Base-by-base conservation (phyloP, 352 stramenopile genomes). In the Pythium apleroticum region DNA sequence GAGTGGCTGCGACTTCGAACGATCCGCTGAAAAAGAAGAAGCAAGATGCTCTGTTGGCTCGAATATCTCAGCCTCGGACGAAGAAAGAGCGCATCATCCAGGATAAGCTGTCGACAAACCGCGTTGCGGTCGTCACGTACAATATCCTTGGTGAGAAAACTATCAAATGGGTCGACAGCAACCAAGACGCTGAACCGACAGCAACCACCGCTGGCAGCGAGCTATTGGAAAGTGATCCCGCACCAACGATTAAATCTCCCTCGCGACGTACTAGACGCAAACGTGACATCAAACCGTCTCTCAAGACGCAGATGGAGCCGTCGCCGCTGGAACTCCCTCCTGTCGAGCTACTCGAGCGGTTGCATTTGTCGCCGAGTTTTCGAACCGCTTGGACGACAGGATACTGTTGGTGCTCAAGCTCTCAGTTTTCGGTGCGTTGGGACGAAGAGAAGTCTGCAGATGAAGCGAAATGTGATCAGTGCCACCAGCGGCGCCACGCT, bases 101-200 rank as follows among this genome's bases (percentile, higher is more conserved):
- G 11, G 49, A 84, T 48, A 73, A 71, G 28, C 50, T 56, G 1
- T 53, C 73, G 49, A 27, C 37, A 9, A 59, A 63, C 35, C 73
- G 66, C 12, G 77, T 80, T 30, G 56, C 79, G 9, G 69, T 90
- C 25, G 73, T 91, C 7, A 75, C 75, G 0, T 91, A 88, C 59
- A 91, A 90, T 52, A 71, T 81, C 19, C 70, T 91, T 6, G 83
- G 83, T 5, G 83, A 91, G 52, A 90, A 89, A 39, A 76, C 66
- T 9, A 73, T 90, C 60, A 77, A 71, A 22, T 91, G 80, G 80
- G 69, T 83, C 15, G 39, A 41, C 27, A 43, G 28, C 39, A 52
- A 52, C 11, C 43, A 52, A 30, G 43, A 52, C 1, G 8, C 43
- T 17, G 22, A 25, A 10, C 10, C 43, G 19, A 10, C 43, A 30